Evolutionary conservation across 2,329 filamentous ascomycete genomes (phyloP).

Genomic region (Setomelanomma holmii): DNA sequence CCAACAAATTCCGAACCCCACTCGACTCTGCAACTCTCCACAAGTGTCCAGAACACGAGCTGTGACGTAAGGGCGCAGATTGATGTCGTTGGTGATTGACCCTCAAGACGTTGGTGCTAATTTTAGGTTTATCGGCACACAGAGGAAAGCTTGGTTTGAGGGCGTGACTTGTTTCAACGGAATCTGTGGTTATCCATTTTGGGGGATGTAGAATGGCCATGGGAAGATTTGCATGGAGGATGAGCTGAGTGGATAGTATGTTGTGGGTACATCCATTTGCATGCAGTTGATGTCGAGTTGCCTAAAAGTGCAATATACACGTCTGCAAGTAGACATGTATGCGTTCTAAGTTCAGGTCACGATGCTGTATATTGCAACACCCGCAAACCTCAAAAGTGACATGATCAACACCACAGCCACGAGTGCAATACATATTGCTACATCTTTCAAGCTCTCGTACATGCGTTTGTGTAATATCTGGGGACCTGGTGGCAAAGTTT

Average conservation of each 20-base stretch:
- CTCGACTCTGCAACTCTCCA: no score
- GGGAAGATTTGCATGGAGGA: no score
- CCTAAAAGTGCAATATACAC: background rate
- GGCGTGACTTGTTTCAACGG: no score
- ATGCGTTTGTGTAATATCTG: background rate
- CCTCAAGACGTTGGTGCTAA: constrained; percentile 1
- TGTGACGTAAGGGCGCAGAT: background rate
- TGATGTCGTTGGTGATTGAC: background rate
- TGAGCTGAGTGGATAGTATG: background rate
- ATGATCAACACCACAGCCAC: background rate
- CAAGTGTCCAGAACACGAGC: background rate
- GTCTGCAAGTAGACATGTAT: background rate
- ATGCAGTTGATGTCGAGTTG: no score
- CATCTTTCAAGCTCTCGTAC: background rate
- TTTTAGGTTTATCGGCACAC: background rate
- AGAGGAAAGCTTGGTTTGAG: background rate
- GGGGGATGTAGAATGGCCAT: no score
- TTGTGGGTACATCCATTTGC: no score
- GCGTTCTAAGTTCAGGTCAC: background rate
- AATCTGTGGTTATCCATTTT: no score
- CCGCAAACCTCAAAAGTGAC: background rate
- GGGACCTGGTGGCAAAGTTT: no score
- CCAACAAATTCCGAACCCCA: background rate
- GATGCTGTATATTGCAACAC: background rate
- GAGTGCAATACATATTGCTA: background rate